Percentiles rank a stretch among this genome's conserved stretches.
Evolutionary conservation across 768 basidiomycete genomes (phyloP).

Genomic region (Phylloporus sp.): DNA sequence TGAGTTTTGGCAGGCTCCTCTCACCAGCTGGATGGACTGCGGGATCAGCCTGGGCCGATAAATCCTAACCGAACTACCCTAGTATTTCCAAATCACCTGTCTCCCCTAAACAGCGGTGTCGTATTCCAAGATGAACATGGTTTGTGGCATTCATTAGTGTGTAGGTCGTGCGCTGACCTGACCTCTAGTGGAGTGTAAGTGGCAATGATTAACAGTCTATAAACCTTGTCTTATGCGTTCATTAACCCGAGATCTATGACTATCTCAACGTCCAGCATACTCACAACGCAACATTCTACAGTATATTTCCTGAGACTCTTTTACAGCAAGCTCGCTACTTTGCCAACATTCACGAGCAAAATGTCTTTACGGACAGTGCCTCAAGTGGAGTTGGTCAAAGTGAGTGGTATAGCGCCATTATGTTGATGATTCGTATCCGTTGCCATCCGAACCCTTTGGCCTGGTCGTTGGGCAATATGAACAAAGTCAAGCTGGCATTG

Average conservation of each 20-base stretch:
- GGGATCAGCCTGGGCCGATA: constrained; percentile 29
- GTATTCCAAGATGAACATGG: constrained; percentile 65
- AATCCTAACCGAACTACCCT: not conserved
- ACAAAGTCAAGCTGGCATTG: constrained; percentile 73
- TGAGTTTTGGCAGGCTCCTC: constrained; percentile 52
- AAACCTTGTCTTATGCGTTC: not conserved
- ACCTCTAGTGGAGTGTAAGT: constrained; percentile 69
- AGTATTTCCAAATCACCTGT: constrained; percentile 30
- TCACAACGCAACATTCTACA: constrained; percentile 78
- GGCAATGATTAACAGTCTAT: not conserved
- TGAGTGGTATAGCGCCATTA: constrained; percentile 34
- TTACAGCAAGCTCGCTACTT: constrained; percentile 70
- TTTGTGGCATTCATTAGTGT: constrained; percentile 33
- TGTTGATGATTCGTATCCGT: constrained; percentile 43
- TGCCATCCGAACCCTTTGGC: constrained; percentile 72
- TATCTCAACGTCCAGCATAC: constrained; percentile 70
- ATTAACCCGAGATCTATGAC: constrained; percentile 57
- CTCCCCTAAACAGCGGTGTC: constrained; percentile 18
- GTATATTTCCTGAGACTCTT: constrained; percentile 65
- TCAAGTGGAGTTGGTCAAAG: constrained; percentile 71
- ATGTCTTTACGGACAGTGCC: constrained; percentile 60
- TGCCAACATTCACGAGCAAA: constrained; percentile 75
- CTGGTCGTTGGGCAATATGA: constrained; percentile 71
- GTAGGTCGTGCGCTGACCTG: constrained; percentile 7
- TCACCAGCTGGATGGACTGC: constrained; percentile 76